Base-by-base conservation (phyloP, 768 basidiomycete species). In the Leccinum barrowsii region DNA sequence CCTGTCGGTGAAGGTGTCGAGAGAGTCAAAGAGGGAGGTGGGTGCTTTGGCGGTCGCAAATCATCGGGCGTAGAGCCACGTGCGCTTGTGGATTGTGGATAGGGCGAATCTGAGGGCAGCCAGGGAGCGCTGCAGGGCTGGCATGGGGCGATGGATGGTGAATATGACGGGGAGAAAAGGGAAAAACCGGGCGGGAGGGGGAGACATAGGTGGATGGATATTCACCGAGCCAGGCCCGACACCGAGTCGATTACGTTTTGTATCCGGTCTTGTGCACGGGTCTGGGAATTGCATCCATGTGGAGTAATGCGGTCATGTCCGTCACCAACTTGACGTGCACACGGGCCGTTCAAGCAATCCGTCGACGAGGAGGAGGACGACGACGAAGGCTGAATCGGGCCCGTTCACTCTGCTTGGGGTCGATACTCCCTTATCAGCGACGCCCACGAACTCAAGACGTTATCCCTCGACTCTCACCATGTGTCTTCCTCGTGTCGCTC, bases 1-100 rank as follows among this genome's bases (percentile, higher is more conserved):
- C 32, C 96, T 85, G 65, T 91, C 85, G 48, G 86, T 73, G 76
- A 98, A 98, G 34, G 87, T 89, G 76, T 99, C 96, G 62, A 97
- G 79, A 2, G 94, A 85, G 12, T 86, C 81, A 71, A 96, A 93
- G 62, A 95, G 79, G 30, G 86, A 83, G 1, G 78, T 63, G 11
- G 84, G 81, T 22, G 80, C 73, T 69, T 82, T 85, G 55, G 84
- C 78, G 12, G 86, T 86, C 26, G 87, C 87, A 57, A 22, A 2
- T 2, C 77, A 76, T 32, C 73, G 59, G 26, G 80, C 75, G 42
- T 54, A 21, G 35, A 67, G 56, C 55, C 63, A 50, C 55, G 57
- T 19, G 52, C 64, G 60, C 61, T 52, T 70, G 56, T 64, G 53
- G 57, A 59, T 17, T 5, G 59, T 55, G 15, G 65, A 54, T 10